A percentile compares a stretch with the other conserved stretches of the same genome.
These are phyloP conservation scores for Lolium multiflorum DNA, from an alignment of 176 grass and related monocot genomes.

Conservation along the genomic window DNA sequence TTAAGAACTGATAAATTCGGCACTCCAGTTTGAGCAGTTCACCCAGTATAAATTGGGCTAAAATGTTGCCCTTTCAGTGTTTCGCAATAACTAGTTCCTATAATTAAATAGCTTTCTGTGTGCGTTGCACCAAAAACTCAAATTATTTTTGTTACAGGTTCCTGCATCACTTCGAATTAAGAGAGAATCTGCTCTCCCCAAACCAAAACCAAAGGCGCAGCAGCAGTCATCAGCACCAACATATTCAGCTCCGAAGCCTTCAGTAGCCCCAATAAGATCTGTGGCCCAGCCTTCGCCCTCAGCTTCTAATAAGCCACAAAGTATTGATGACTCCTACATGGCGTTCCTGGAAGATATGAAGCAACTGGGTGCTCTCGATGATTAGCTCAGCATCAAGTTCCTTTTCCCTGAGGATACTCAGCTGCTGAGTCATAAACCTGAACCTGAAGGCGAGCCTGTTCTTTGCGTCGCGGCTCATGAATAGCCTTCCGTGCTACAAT, in stretches of 20 bases:
- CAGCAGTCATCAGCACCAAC: slow-evolving; percentile 53
- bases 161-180: slow-evolving; percentile 95
- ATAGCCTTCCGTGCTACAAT: slow-evolving; percentile 18
- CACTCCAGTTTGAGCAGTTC: neutral
- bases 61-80: neutral
- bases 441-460: neutral
- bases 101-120: neutral
- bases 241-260: slow-evolving; percentile 46
- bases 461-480: neutral
- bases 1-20: neutral
- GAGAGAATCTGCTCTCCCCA: slow-evolving; percentile 83
- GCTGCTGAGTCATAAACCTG: slow-evolving; percentile 25
- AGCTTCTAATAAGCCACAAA: slow-evolving; percentile 77
- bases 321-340: slow-evolving; percentile 94
- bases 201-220: slow-evolving; percentile 75
- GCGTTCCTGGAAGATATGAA: slow-evolving; percentile 99
- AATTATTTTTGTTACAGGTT: slow-evolving; percentile 56
- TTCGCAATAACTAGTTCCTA: neutral
- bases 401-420: neutral
- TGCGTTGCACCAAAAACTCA: neutral
- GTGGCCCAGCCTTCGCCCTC: slow-evolving; percentile 45
- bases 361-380: slow-evolving; percentile 82
- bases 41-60: neutral
- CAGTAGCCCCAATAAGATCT: slow-evolving; percentile 49
- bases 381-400: slow-evolving; percentile 38